phyloP scores from a whole-genome alignment of 495 filamentous ascomycete genomes.

The Trichodelitschia bisporula region DNA sequence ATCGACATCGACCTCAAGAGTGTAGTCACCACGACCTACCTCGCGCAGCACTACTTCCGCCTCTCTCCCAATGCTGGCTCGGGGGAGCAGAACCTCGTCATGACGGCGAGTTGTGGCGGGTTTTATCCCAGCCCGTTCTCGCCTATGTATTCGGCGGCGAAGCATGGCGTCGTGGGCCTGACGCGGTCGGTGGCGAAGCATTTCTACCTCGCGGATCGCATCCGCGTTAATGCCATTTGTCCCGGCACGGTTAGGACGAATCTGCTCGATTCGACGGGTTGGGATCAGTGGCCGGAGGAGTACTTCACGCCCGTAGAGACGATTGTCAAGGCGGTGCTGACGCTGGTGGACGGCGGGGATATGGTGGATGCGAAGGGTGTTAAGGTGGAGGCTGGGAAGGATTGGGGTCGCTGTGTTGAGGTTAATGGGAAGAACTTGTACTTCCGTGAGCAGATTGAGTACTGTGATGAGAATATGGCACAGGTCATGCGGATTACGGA shows the following conservation, averaged over 20 bases:
- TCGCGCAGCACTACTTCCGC: conserved; percentile 12
- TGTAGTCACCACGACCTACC: conserved; percentile 11
- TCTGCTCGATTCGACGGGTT: conserved; percentile 9
- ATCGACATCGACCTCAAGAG: conserved; percentile 13
- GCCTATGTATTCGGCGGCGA: conserved; percentile 11
- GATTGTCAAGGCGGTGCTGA: conserved; percentile 9
- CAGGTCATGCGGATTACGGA: conserved; percentile 11
- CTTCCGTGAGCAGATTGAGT: conserved; percentile 6
- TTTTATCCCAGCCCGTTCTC: conserved; percentile 10
- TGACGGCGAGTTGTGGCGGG: conserved; percentile 12
- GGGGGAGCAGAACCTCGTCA: conserved; percentile 9
- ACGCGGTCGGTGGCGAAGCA: conserved; percentile 7
- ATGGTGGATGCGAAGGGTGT: conserved; percentile 5
- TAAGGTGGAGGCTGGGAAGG: conserved; percentile 3
- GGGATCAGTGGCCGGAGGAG: conserved; percentile 9
- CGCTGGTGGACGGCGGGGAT: conserved; percentile 10
- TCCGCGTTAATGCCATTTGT: conserved; percentile 11
- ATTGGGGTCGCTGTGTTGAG: conserved; percentile 11
- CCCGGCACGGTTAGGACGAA: conserved; percentile 13
- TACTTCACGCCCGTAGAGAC: conserved; percentile 12
- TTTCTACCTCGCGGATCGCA: conserved; percentile 7
- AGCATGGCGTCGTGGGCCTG: conserved; percentile 12
- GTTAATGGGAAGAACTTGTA: conserved; percentile 10
- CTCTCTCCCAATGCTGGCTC: conserved; percentile 3
- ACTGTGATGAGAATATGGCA: conserved; percentile 11